Conservation (phyloP, 2,329 filamentous ascomycete species). For the Diaporthe helianthi region DNA sequence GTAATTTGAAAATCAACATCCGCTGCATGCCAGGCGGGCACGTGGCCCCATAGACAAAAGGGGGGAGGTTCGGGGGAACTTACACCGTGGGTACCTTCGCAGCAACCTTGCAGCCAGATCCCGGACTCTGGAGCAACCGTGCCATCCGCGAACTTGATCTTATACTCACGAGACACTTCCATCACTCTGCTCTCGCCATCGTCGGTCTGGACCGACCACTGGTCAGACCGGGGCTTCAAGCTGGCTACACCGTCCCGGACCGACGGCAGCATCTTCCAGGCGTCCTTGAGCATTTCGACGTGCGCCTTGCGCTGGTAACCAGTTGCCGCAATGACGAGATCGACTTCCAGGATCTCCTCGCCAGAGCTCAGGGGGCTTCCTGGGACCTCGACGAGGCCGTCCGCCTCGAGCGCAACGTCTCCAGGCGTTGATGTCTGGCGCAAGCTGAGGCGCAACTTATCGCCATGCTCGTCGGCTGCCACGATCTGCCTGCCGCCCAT, state of each 20-base stretch:
- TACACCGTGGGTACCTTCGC: constrained; percentile 90
- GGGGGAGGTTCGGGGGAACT: constrained; percentile 49
- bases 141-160: constrained; percentile 72
- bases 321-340: constrained; percentile 85
- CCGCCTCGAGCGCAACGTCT: constrained; percentile 41
- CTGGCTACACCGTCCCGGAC: constrained; percentile 36
- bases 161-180: constrained; percentile 79
- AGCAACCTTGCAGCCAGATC: constrained; percentile 93
- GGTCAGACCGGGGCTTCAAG: constrained; percentile 23
- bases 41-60: constrained; percentile 1
- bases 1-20: constrained; percentile 37
- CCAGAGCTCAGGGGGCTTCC: constrained; percentile 29
- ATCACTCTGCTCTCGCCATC: constrained; percentile 53
- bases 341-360: constrained; percentile 74
- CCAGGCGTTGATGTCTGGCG: constrained; percentile 51
- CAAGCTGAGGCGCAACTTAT: constrained; percentile 64
- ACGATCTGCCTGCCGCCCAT: constrained; percentile 72
- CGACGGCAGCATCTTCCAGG: constrained; percentile 70
- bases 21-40: not conserved
- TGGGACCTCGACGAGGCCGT: constrained; percentile 43
- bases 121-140: constrained; percentile 77
- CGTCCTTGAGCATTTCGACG: constrained; percentile 73
- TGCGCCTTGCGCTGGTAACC: constrained; percentile 84
- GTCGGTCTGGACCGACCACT: constrained; percentile 34
- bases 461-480: constrained; percentile 61